These are phyloP conservation scores for Plasmodium billcollinsi DNA, from an alignment of 169 alveolate genomes.

Conservation along the genomic window DNA sequence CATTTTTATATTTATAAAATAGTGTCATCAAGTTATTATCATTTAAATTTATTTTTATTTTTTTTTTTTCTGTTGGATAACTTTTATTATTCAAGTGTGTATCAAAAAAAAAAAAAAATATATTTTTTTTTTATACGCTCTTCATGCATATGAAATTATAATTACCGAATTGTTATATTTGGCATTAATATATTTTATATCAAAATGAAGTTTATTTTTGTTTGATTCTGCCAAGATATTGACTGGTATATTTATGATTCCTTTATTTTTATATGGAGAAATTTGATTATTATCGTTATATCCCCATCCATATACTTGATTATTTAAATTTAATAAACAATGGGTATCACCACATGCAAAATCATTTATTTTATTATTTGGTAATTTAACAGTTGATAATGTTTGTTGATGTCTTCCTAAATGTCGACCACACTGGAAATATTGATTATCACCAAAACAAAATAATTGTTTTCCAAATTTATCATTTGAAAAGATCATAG, in stretches of 20 bases:
- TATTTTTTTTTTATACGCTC: not conserved
- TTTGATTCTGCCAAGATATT: conserved; percentile 12
- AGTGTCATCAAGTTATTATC: too few species aligned
- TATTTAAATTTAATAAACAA: conserved; percentile 67
- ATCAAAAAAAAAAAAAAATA: conserved; percentile 1
- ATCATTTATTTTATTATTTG: conserved; percentile 68
- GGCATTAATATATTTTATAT: conserved; percentile 71
- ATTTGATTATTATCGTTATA: conserved; percentile 62
- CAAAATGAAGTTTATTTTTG: conserved; percentile 20
- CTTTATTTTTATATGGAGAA: conserved; percentile 71
- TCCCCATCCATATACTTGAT: conserved; percentile 72
- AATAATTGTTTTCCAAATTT: conserved; percentile 67
- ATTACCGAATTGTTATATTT: conserved; percentile 55
- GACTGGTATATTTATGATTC: conserved; percentile 48
- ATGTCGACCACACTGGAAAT: conserved; percentile 74
- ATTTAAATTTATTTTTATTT: too few species aligned
- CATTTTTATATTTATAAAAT: too few species aligned
- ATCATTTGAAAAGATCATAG: conserved; percentile 72
- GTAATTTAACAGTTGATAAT: conserved; percentile 71
- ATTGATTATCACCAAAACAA: conserved; percentile 73
- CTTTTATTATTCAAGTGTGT: too few species aligned
- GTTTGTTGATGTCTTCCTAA: conserved; percentile 74
- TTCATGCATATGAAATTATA: conserved; percentile 27
- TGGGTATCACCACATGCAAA: conserved; percentile 73
- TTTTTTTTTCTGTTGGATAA: too few species aligned